Base-by-base conservation (phyloP, 163 green algal genomes). In the Picocystis sp. region DNA sequence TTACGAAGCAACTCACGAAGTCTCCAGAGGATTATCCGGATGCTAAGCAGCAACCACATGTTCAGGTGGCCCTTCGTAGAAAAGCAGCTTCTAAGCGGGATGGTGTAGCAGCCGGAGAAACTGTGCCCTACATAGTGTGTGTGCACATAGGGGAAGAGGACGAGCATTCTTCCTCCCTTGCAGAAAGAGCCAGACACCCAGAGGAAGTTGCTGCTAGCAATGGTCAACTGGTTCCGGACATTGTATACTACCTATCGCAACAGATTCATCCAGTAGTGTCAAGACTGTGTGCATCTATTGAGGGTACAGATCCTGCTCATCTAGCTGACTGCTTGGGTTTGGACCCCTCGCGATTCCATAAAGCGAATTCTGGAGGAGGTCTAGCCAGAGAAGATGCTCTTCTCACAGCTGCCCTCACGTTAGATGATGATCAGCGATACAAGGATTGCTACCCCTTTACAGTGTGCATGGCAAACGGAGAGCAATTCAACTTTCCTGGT, bases 1-100 rank as follows among this genome's bases (percentile, higher is more conserved):
- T 98, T 69, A 94, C 82, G 55, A 97, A 97, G 79, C 78, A 93
- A 75, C 81, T 98, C 21, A 96, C 90, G 43, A 93, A 94, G 72
- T 57, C 69, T 19, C 83, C 81, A 5, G 66, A 89, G 58, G 90
- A 96, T 55, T 98, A 97, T 70, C 81, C 89, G 0, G 89, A 98
- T 55, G 90, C 84, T 12, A 74, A 73, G 25, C 79, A 66, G 46
- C 87, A 97, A 72, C 79, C 90, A 44, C 90, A 98, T 63, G 89
- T 98, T 47, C 83, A 93, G 71, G 78, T 81, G 29, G 21, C 64
- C 55, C 34, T 63, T 53, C 29, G 61, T 15, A 70, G 83, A n/a
- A 54, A 65, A 11, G 76, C 72, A 15, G 65, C 65, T 1, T 78
- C 81, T 46, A 84, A 82, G 62, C 64, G 79, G 5, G 86, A 96